Evolutionary conservation across 202 grass and related monocot genomes (phyloP), one percentile per base, ranked within the genome.

Genomic region (Brachypodium distachyon): DNA sequence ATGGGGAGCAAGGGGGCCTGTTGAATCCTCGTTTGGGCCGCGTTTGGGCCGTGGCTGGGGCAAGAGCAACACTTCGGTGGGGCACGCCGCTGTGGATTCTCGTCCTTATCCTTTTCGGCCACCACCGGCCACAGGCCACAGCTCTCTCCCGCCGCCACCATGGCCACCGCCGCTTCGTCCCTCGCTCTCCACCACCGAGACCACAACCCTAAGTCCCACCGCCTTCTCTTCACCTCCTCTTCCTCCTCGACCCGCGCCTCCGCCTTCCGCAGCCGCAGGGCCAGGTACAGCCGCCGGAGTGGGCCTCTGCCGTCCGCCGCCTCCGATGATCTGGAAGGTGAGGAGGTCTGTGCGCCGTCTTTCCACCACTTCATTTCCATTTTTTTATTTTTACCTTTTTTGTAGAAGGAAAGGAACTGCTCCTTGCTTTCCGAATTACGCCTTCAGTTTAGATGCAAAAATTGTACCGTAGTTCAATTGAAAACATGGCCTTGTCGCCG

Each of bases 321-420:
- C 34, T 7, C 69, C 33, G 48, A 22, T 53, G 70, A 29, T 39
- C 22, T 73, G 36, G 51, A 73, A 73, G 70, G 70, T 73, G 70
- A 73, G 70, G 70, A 73, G 70, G 50, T 73, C 34, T 22, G 70
- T 73, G 23, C 51, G 3, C 34, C 40, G 14, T 68, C 3, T 37
- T 54, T 26, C 36, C 22, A 8, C 33, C 50, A 38, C 5, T 56
- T 39, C 22, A n/a, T 27, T 40, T 73, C 34, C 8, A 31, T 46
- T 27, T 68, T 42, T 43, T 74, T 65, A 5, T 18, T n/a, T n/a
- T n/a, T n/a, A n/a, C n/a, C n/a, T n/a, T 3, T 44, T 2, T 21
- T 65, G 34, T 64, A 42, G 21, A 34, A 64, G 41, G 29, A 43
- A 82, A 72, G 4, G 7, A 3, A 27, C 37, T 22, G 26, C 5